Percentiles rank a stretch among this genome's conserved stretches.
Conservation (phyloP, 2,329 filamentous ascomycete genomes). For the Colletotrichum agaves region DNA sequence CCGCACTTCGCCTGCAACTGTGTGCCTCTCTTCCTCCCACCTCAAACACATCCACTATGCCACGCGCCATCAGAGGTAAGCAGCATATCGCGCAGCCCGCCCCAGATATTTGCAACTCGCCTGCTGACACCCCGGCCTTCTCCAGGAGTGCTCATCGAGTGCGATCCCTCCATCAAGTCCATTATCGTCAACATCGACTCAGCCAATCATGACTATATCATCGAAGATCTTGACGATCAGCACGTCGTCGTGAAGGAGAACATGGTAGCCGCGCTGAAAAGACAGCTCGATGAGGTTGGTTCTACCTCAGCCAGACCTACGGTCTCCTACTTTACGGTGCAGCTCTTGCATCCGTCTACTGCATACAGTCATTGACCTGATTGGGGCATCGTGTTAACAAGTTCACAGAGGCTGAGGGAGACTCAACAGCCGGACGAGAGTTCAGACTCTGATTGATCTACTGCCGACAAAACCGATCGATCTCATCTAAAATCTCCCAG, state of each 20-base stretch:
- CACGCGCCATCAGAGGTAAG: constrained; percentile 66
- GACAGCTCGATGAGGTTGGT: constrained; percentile 73
- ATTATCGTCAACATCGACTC: constrained; percentile 83
- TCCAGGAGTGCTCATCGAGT: constrained; percentile 79
- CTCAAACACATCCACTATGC: constrained; percentile 56
- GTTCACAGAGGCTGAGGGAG: constrained; percentile 59
- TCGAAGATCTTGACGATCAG: constrained; percentile 83
- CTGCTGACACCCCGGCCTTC: constrained; percentile 25
- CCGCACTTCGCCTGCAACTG: not conserved
- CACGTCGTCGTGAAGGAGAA: constrained; percentile 80
- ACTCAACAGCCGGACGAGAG: constrained; percentile 63
- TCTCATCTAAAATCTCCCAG: not conserved
- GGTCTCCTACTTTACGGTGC: constrained; percentile 3
- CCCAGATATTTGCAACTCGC: constrained; percentile 7
- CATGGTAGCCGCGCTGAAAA: constrained; percentile 75
- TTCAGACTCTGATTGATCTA: constrained; percentile 59
- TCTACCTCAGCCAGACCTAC: constrained; percentile 7
- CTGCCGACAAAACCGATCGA: not conserved
- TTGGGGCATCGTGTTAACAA: constrained; percentile 2
- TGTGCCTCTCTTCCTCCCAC: not conserved
- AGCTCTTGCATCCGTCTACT: not conserved
- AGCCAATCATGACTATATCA: constrained; percentile 77
- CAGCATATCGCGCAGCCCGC: not conserved
- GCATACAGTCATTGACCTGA: not conserved
- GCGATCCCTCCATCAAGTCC: constrained; percentile 88